A percentile compares a stretch with the other conserved stretches of the same genome.
Conservation (phyloP, 1,284 basidiomycete species). For the Bjerkandera adusta region DNA sequence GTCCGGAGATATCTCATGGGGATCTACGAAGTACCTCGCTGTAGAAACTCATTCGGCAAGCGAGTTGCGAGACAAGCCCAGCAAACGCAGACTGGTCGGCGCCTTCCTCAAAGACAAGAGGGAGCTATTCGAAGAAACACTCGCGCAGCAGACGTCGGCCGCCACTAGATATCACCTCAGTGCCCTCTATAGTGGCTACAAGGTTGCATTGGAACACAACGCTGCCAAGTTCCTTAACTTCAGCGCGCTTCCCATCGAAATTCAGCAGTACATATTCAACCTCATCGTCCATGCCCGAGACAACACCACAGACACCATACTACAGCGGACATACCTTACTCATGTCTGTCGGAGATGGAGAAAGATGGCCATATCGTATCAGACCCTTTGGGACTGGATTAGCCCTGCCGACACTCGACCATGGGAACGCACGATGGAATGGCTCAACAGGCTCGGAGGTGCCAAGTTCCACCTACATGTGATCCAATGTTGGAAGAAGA, state of each 20-base stretch:
- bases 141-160: not conserved
- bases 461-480: constrained; percentile 54
- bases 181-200: no score
- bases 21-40: no score
- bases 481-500: constrained; percentile 16
- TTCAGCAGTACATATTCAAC: constrained; percentile 56
- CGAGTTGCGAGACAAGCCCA: not conserved
- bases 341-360: constrained; percentile 47
- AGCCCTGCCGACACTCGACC: constrained; percentile 49
- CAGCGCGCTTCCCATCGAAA: constrained; percentile 42
- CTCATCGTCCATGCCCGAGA: constrained; percentile 37
- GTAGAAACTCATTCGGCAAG: no score
- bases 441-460: constrained; percentile 48
- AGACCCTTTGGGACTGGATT: constrained; percentile 8
- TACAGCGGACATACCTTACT: constrained; percentile 42
- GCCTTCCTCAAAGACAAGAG: not conserved
- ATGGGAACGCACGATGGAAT: constrained; percentile 44
- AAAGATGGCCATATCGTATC: constrained; percentile 4
- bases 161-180: not conserved
- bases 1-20: no score
- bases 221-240: not conserved
- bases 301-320: constrained; percentile 14
- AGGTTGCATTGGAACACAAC: not conserved
- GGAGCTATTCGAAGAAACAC: not conserved
- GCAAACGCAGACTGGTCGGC: not conserved